Evolutionary conservation across 2,329 filamentous ascomycete genomes (phyloP).

Genomic region (Botrytis pseudocinerea): DNA sequence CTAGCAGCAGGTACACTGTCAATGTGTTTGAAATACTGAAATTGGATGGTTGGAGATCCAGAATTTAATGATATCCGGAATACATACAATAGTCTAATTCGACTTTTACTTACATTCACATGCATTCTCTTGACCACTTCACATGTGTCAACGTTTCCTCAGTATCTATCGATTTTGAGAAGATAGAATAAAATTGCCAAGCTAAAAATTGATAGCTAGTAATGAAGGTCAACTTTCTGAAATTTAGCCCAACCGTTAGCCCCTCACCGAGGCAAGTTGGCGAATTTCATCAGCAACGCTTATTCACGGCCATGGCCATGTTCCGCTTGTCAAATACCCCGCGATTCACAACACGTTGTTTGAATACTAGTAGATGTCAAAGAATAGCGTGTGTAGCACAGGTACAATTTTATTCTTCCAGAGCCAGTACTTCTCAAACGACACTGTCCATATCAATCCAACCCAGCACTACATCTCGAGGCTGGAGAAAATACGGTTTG

Average conservation of each 20-base stretch:
- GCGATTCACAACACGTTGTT: conserved; percentile 11
- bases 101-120: background rate
- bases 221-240: background rate
- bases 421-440: background rate
- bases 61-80: background rate
- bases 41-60: background rate
- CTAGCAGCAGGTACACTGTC: conserved; percentile 14
- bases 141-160: background rate
- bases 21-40: conserved; percentile 14
- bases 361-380: background rate
- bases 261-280: background rate
- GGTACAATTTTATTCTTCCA: background rate
- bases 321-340: conserved; percentile 14
- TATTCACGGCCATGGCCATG: conserved; percentile 16
- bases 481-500: background rate
- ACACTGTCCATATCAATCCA: background rate
- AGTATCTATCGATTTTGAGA: background rate
- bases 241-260: background rate
- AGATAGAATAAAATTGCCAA: background rate
- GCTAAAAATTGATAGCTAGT: background rate
- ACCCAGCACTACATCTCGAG: background rate
- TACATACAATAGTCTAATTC: background rate
- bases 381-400: background rate
- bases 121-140: too few species aligned
- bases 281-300: background rate